Evolutionary conservation across 2,329 filamentous ascomycete genomes (phyloP).

Genomic region (Colletotrichum abscissum): DNA sequence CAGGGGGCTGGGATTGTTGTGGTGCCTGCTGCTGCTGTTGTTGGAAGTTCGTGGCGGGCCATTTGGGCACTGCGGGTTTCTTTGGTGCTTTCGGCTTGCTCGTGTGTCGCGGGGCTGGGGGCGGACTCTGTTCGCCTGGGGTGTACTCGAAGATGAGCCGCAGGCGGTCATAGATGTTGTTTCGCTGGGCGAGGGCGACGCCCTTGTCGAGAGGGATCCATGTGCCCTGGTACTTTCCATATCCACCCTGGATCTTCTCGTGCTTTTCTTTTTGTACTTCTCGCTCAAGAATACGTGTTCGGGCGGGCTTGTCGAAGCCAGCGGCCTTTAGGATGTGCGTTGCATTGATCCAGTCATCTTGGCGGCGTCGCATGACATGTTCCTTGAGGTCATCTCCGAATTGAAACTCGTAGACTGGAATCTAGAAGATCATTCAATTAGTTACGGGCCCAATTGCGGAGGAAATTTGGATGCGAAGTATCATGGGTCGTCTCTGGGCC

Average conservation of each 20-base stretch:
- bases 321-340: conserved; percentile 98
- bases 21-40: conserved; percentile 11
- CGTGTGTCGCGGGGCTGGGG: conserved; percentile 92
- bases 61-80: conserved; percentile 73
- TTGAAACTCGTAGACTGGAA: conserved; percentile 94
- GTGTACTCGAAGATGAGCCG: conserved; percentile 90
- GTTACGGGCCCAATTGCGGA: neutral
- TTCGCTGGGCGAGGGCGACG: conserved; percentile 84
- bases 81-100: conserved; percentile 86
- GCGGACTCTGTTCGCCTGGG: conserved; percentile 86
- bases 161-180: conserved; percentile 86
- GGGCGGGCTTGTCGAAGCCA: conserved; percentile 95
- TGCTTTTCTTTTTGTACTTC: conserved; percentile 97
- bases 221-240: conserved; percentile 98
- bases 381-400: conserved; percentile 81
- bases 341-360: conserved; percentile 99
- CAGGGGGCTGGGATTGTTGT: conserved; percentile 25
- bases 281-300: conserved; percentile 93
- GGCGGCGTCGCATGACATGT: conserved; percentile 95
- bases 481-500: neutral
- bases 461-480: neutral
- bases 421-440: conserved; percentile 60
- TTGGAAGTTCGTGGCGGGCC: conserved; percentile 52
- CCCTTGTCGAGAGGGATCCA: conserved; percentile 93
- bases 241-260: conserved; percentile 98